These are phyloP conservation scores for Ramaria sp. DNA, from an alignment of 768 basidiomycete species.

Conservation along the genomic window DNA sequence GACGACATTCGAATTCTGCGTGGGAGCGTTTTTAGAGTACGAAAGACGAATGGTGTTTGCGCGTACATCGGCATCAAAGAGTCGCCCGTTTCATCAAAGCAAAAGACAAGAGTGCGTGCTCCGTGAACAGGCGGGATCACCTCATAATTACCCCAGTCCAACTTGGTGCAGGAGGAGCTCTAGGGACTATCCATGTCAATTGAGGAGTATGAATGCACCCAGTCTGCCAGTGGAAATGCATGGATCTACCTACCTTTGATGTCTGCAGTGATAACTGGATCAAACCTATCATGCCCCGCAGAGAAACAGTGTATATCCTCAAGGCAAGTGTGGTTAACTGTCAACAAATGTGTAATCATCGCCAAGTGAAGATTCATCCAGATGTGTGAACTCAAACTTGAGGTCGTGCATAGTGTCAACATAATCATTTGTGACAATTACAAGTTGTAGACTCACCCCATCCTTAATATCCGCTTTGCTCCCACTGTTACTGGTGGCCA, in stretches of 20 bases:
- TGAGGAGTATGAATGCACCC: too few relatives aligned
- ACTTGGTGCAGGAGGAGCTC: background rate
- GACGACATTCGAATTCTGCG: constrained; percentile 63
- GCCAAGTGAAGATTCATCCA: constrained; percentile 40
- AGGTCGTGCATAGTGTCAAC: background rate
- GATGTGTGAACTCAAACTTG: constrained; percentile 50
- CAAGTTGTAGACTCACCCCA: constrained; percentile 34
- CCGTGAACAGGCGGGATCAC: background rate
- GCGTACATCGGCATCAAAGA: constrained; percentile 54
- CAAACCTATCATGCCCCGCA: background rate
- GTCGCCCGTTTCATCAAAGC: constrained; percentile 67
- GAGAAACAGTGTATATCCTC: background rate
- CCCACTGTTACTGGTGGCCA: background rate
- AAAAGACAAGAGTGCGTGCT: constrained; percentile 35
- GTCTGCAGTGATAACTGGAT: background rate
- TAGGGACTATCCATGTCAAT: too few relatives aligned
- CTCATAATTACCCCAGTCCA: background rate
- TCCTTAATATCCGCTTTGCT: constrained; percentile 19
- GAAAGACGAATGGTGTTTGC: too few relatives aligned
- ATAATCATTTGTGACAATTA: background rate
- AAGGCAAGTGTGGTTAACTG: background rate
- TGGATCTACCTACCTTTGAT: too few relatives aligned
- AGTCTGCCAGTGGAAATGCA: too few relatives aligned
- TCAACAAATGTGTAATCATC: constrained; percentile 29
- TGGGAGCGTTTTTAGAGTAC: background rate